Evolutionary conservation across 345 rosid species (phyloP), one percentile per base, ranked within the genome.

Genomic region (Eucalyptus rudis): DNA sequence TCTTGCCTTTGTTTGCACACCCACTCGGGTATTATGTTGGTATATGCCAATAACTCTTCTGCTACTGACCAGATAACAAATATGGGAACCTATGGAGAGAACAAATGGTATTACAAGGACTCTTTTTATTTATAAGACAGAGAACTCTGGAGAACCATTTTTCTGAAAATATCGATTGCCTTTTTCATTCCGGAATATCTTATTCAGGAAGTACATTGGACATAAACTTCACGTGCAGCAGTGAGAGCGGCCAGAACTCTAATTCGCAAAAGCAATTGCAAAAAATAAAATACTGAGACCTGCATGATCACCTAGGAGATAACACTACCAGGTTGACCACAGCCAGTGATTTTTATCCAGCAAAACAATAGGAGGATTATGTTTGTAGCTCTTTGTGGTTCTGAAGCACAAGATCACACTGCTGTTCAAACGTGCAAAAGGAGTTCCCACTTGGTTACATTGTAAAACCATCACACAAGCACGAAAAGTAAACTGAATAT

Each of bases 11-110:
- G 92, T 91, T 94, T 91, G 91, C 98, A 96, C 44, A 97, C 88
- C 99, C 99, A 96, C 92, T 97, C 98, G 44, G 99, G 99, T 90
- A 97, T 90, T 52, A 93, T 91, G 88, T 94, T 95, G 85, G 95
- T 90, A 91, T 91, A 96, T 49, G 97, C 95, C 93, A 97, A 89
- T 87, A 96, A 90, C 92, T 97, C 98, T 93, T 93, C 95, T 47
- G 97, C 99, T 76, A 94, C 89, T 54, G 96, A 94, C 90, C 98
- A 97, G 91, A 97, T 91, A 49, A 96, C 86, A 90, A 93, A 94
- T 50, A 97, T 91, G 62, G 99, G 99, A 91, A 96, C 96, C 99
- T 97, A 92, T 64, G 88, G 10, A 51, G 87, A 49, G 13, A 59
- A 89, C 45, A 87, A 62, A 86, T 50, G 49, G 64, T 58, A 33